Evolutionary conservation across 805 yeast species (phyloP).

Genomic region (Lachancea lanzarotensis): DNA sequence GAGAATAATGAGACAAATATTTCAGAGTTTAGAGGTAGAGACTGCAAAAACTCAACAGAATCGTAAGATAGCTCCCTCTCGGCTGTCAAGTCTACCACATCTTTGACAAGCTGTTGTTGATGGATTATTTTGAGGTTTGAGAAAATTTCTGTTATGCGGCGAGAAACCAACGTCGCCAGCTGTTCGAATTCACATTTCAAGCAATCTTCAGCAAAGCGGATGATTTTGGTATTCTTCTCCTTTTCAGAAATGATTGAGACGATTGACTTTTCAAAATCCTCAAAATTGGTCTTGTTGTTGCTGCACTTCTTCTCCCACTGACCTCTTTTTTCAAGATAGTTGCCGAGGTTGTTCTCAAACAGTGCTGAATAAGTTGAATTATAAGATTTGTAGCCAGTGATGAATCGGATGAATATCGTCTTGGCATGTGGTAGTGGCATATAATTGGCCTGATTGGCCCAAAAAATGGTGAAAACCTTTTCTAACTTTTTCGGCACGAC

Average conservation of each 20-base stretch:
- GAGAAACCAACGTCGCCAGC: constrained; percentile 43
- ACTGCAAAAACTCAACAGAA: constrained; percentile 47
- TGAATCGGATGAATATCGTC: constrained; percentile 39
- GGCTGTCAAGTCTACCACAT: constrained; percentile 50
- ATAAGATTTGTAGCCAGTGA: constrained; percentile 32
- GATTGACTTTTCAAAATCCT: constrained; percentile 50
- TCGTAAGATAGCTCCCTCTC: constrained; percentile 43
- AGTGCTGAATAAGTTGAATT: constrained; percentile 39
- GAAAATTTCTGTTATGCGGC: constrained; percentile 52
- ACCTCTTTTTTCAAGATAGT: constrained; percentile 43
- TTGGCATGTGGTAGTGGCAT: constrained; percentile 52
- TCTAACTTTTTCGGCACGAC: constrained; percentile 50
- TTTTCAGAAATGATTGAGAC: constrained; percentile 54
- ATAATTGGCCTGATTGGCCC: constrained; percentile 59
- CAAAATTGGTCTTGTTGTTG: constrained; percentile 44
- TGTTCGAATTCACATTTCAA: constrained; percentile 41
- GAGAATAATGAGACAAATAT: constrained; percentile 54
- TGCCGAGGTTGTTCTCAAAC: constrained; percentile 40
- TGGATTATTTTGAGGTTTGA: constrained; percentile 47
- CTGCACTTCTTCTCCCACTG: constrained; percentile 40
- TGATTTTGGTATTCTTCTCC: constrained; percentile 51
- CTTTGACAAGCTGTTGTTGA: constrained; percentile 52
- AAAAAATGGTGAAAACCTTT: constrained; percentile 51
- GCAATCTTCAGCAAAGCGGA: constrained; percentile 52
- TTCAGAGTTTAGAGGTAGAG: constrained; percentile 47